Evolutionary conservation across 352 stramenopile genomes (phyloP), one percentile per base, ranked within the genome.

Genomic region (Halophytophthora polymorphica): DNA sequence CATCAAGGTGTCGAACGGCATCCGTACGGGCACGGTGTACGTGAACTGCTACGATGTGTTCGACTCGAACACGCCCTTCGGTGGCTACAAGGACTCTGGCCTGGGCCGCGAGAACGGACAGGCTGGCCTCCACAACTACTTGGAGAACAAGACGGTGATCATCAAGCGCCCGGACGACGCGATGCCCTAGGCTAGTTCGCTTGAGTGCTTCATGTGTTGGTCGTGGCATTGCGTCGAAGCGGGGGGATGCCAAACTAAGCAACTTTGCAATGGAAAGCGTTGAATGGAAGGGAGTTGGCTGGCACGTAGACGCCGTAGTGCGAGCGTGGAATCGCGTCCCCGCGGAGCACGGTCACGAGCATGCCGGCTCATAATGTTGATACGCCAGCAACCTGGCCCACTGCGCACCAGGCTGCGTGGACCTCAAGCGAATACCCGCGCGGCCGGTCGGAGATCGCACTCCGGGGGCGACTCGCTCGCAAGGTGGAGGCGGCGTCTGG

Each of bases 31-130:
- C 22, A 97, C 96, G 11, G 87, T 98, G 36, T 96, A 93, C 60
- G 80, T 98, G 14, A 99, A 98, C 75, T 96, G 81, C 66, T 98
- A 97, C 71, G 74, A 96, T 46, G 60, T 96, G 19, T 90, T 95
- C 21, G 90, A 96, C 49, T 59, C 66, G 12, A 78, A 83, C 50
- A 88, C 94, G 43, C 77, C 83, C n/a, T 96, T 93, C 49, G 87
- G 86, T 17, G 87, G 87, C 22, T 93, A 82, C 65, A 93, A 95
- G 81, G 71, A 93, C 66, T 93, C 79, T 18, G 86, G 86, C 28
- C 68, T 93, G 33, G 87, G 86, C 28, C 80, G 86, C n/a, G 83
- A 96, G 58, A 73, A 82, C 21, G 85, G 86, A 19, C 65, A 93
- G 57, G 56, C 79, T 18, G 81, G 78, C 5, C 76, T 96, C 21